Evolutionary conservation across 2,329 filamentous ascomycete species (phyloP), one percentile per base, ranked within the genome.

Genomic region (Neofusicoccum laricinum): DNA sequence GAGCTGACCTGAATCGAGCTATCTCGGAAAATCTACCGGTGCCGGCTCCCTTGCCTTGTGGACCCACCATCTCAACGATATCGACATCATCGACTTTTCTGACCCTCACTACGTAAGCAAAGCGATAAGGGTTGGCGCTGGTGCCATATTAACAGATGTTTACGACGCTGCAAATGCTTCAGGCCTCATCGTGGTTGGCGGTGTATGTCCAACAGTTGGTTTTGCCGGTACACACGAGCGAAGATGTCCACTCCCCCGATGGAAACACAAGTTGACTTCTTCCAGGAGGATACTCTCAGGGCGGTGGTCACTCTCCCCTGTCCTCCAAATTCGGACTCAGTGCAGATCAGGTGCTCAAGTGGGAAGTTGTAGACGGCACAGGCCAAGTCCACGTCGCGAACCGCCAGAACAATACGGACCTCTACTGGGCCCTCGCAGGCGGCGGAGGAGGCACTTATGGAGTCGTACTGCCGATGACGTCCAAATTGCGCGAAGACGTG

Each of bases 1-100:
- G 7, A 2, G 34, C 12, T 50, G 48, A 50, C 48, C 5, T 8
- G 5, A 7, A 43, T 21, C 15, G 12, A 50, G 61, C 49, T 43
- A 62, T 66, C 70, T 76, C 70, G 75, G 74, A 15, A 73, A 73
- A 45, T 75, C 73, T 1, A 75, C 72, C 17, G 73, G 72, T 17
- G 67, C 67, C 38, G 74, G 72, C n/a, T 71, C 73, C 0, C 67
- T 77, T 19, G 71, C 72, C 43, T 70, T 76, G 68, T 76, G 75
- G 57, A 77, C 73, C 1, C 75, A 77, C 55, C 74, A 71, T 65
- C 73, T 77, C 67, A 74, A 74, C 62, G 69, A 73, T 3, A 70
- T 71, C 66, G 68, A 38, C 48, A 75, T 76, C 43, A 67, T 74
- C 15, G 63, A 72, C 30, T 77, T 76, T 61, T 68, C 53, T 8